Evolutionary conservation across 2,329 filamentous ascomycete genomes (phyloP), one percentile per base, ranked within the genome.

Genomic region (Fusarium nygamai): DNA sequence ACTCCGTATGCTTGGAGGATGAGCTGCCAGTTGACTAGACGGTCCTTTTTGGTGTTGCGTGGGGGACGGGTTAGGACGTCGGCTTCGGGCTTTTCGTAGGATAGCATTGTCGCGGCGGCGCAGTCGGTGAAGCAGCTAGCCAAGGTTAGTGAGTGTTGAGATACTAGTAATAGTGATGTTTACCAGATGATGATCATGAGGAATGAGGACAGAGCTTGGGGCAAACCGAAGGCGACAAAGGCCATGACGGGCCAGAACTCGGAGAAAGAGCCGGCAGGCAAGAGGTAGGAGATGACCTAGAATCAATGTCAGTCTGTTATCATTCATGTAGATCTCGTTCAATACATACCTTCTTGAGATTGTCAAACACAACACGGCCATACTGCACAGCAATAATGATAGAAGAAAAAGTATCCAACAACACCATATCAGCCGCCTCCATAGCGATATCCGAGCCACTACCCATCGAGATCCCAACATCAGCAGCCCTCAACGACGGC

Each of bases 361-460:
- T 95, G 80, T 94, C 92, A 81, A 93, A 95, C n/a, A 94, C 92
- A 11, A 93, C 89, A 20, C 93, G 88, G 0, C 93, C 93, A 67
- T 92, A 94, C 72, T 90, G 86, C 5, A 95, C 89, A 2, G 93
- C 93, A 78, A 92, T 89, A 10, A 94, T 90, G 38, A 95, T 89
- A 4, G 91, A 92, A 0, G 89, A 87, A 78, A 95, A 95, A 0
- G 89, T 91, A 60, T 94, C 93, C 11, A 97, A 87, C 5, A 97
- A 87, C 33, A 97, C 92, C 86, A 97, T 96, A 62, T 93, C 92
- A 1, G 94, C 93, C 0, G 93, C 93, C 60, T 92, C 93, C 72
- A 96, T 91, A 8, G 94, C 94, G 41, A 97, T 92, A 79, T 97
- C 94, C 1, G 92, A 94, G 9, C 94, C 94, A 2, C 91, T 92